A percentile compares a stretch with the other conserved stretches of the same genome.
Evolutionary conservation across 345 rosid species (phyloP).

Genomic region (Mercurialis annua): DNA sequence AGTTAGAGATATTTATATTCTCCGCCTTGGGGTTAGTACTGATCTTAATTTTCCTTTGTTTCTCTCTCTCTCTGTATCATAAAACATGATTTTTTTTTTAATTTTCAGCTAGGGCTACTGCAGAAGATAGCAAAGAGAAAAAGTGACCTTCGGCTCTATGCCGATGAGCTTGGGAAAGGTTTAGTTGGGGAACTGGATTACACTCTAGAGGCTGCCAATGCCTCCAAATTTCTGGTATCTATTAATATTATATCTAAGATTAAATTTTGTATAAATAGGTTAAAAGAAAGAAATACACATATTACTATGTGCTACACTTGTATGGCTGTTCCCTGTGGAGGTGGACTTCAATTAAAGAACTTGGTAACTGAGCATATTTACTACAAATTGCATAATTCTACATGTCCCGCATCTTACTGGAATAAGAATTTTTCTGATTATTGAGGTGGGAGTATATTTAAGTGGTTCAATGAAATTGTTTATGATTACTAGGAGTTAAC

Average conservation of each 20-base stretch:
- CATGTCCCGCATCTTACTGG: background rate
- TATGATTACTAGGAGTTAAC: background rate
- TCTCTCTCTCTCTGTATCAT: no score
- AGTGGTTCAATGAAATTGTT: background rate
- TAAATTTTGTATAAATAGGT: background rate
- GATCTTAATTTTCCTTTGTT: background rate
- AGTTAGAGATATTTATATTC: constrained; percentile 78
- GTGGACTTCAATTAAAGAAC: background rate
- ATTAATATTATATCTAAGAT: constrained; percentile 2
- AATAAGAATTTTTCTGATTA: background rate
- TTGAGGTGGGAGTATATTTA: background rate
- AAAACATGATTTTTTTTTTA: background rate
- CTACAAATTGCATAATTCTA: background rate
- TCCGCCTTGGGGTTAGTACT: constrained; percentile 81
- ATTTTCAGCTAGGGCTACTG: constrained; percentile 69
- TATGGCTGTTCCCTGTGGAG: background rate
- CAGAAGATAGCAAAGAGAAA: constrained; percentile 86
- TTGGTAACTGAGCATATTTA: background rate
- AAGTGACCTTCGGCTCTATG: constrained; percentile 79
- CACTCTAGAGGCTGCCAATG: constrained; percentile 81
- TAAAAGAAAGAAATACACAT: background rate
- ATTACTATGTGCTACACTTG: background rate
- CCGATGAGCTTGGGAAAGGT: constrained; percentile 96
- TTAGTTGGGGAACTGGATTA: constrained; percentile 93
- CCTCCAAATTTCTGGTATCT: constrained; percentile 72